Percentiles rank a stretch among this genome's conserved stretches.
These are phyloP conservation scores for Sporobolomyces phaffii DNA, from an alignment of 768 basidiomycete species.

Conservation along the genomic window DNA sequence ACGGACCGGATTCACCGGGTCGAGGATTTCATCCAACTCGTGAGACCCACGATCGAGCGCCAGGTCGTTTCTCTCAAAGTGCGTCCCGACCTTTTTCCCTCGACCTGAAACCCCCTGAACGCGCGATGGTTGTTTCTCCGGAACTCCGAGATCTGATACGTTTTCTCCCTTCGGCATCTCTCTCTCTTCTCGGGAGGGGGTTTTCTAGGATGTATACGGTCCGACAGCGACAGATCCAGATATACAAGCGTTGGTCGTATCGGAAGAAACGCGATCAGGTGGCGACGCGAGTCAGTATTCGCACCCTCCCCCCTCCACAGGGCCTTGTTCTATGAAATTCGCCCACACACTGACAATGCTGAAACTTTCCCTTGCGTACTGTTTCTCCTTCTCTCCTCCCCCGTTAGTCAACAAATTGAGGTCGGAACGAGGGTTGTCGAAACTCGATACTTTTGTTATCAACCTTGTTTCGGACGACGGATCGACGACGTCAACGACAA, in stretches of 20 bases:
- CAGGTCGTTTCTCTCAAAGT: conserved; percentile 66
- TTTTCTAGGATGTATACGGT: conserved; percentile 68
- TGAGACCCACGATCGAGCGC: conserved; percentile 61
- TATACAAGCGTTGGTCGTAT: conserved; percentile 87
- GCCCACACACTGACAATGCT: too few species aligned
- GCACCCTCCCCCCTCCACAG: conserved; percentile 2
- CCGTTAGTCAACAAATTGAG: conserved; percentile 61
- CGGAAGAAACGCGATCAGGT: conserved; percentile 75
- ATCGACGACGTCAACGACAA: conserved; percentile 44
- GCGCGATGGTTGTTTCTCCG: too few species aligned
- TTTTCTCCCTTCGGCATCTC: neutral
- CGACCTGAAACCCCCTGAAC: too few species aligned
- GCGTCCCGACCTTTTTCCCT: too few species aligned
- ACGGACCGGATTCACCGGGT: conserved; percentile 56
- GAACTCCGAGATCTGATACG: too few species aligned
- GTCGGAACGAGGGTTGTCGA: conserved; percentile 54
- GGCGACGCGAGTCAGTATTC: conserved; percentile 67
- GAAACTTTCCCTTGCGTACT: neutral
- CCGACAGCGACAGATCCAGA: conserved; percentile 81
- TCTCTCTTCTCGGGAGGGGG: neutral
- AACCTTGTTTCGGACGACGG: conserved; percentile 76
- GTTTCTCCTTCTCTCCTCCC: neutral
- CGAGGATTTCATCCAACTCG: conserved; percentile 62
- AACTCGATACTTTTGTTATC: conserved; percentile 67
- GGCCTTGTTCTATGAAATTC: too few species aligned